Percentiles rank a stretch among this genome's conserved stretches.
These are phyloP conservation scores for Saccharomycopsis sp. DNA, from an alignment of 805 yeast genomes.

Conservation along the genomic window DNA sequence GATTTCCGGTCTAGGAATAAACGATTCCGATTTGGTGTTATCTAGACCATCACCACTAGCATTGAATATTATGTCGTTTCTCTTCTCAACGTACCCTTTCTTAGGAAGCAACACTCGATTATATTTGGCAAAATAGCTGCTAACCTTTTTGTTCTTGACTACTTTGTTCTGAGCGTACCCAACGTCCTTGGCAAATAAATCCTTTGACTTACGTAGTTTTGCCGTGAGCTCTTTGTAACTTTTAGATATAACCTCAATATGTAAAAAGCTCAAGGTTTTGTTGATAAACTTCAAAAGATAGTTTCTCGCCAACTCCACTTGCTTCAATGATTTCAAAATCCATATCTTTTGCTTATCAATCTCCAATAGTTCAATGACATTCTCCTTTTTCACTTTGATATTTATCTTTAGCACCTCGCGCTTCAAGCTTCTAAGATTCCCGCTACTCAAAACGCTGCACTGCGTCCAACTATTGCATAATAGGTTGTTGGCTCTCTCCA, in stretches of 20 bases:
- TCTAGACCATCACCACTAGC: not conserved
- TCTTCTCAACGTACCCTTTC: constrained; percentile 21
- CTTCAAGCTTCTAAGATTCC: constrained; percentile 25
- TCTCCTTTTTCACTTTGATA: constrained; percentile 27
- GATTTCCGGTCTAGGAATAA: constrained; percentile 5
- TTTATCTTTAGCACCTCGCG: constrained; percentile 25
- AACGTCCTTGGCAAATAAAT: constrained; percentile 21
- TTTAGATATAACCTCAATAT: constrained; percentile 41
- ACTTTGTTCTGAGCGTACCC: constrained; percentile 3
- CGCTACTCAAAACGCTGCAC: constrained; percentile 27
- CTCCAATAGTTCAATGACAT: constrained; percentile 30
- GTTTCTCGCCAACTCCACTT: constrained; percentile 33
- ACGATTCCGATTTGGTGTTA: not conserved
- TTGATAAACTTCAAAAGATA: constrained; percentile 38
- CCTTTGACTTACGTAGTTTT: constrained; percentile 16
- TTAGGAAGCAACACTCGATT: constrained; percentile 29
- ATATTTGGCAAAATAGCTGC: constrained; percentile 21
- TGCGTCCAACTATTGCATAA: constrained; percentile 44
- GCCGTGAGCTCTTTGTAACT: constrained; percentile 28
- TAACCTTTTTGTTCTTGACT: constrained; percentile 15
- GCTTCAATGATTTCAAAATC: constrained; percentile 26
- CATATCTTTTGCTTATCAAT: constrained; percentile 28
- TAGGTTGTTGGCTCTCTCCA: constrained; percentile 54
- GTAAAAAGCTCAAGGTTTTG: constrained; percentile 35
- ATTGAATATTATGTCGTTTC: constrained; percentile 7